phyloP scores from a whole-genome alignment of 805 yeast species.

The Schizosaccharomyces lindneri region DNA sequence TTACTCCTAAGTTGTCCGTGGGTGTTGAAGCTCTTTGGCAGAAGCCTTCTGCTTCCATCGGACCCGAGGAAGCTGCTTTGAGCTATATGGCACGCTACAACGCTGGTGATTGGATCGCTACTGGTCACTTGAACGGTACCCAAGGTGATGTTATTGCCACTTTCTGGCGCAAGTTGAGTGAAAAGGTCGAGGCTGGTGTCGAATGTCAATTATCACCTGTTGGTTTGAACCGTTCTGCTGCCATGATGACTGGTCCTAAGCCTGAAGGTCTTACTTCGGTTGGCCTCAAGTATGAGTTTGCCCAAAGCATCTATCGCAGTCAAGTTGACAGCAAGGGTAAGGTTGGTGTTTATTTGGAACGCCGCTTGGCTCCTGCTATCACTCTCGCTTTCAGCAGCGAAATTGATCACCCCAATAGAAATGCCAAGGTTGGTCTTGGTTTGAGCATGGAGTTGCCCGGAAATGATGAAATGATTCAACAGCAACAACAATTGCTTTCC shows the following conservation, averaged over 20 bases:
- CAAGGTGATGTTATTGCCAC: conserved; percentile 75
- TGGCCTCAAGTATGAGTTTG: conserved; percentile 94
- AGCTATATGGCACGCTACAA: conserved; percentile 78
- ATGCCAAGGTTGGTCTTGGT: conserved; percentile 24
- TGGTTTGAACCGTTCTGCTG: conserved; percentile 13
- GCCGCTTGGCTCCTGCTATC: conserved; percentile 76
- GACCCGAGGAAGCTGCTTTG: conserved; percentile 77
- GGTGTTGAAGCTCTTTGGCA: conserved; percentile 88
- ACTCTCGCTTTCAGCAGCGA: conserved; percentile 77
- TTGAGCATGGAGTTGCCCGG: conserved; percentile 1
- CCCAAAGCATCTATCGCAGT: conserved; percentile 77
- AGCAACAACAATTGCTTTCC: conserved; percentile 7
- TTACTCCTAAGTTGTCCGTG: conserved; percentile 58
- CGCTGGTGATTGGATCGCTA: conserved; percentile 71
- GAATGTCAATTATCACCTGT: conserved; percentile 41
- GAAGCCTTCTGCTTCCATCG: conserved; percentile 27
- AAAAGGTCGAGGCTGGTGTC: conserved; percentile 82
- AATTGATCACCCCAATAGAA: conserved; percentile 59
- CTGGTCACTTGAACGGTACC: conserved; percentile 67
- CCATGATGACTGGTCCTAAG: conserved; percentile 14
- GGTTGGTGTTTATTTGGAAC: conserved; percentile 74
- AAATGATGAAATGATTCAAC: conserved; percentile 1
- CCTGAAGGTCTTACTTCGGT: conserved; percentile 79
- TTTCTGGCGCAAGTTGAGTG: conserved; percentile 82
- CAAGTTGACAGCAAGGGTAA: conserved; percentile 79